phyloP scores from a whole-genome alignment of 108 stramenopile genomes.

The Schizochytrium sp. region DNA sequence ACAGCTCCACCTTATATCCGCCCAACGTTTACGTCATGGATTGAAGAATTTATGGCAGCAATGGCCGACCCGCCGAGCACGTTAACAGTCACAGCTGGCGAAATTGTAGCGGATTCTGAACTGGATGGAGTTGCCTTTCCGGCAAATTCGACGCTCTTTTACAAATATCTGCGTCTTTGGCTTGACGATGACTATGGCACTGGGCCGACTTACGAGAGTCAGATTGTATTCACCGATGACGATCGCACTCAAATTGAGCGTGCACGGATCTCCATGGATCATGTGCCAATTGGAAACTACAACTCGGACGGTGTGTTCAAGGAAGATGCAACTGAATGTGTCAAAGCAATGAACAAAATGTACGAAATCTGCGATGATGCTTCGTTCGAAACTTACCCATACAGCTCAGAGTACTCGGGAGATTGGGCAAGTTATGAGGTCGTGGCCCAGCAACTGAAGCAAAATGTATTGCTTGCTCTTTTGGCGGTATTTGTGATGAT shows the following conservation, averaged over 20 bases:
- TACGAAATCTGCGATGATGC: slow-evolving; percentile 50
- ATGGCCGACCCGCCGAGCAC: neutral
- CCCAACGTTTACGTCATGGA: slow-evolving; percentile 24
- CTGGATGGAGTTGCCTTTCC: slow-evolving; percentile 18
- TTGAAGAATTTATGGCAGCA: slow-evolving; percentile 50
- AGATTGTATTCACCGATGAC: slow-evolving; percentile 19
- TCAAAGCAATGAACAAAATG: slow-evolving; percentile 49
- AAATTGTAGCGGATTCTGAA: slow-evolving; percentile 1
- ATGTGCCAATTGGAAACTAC: slow-evolving; percentile 22
- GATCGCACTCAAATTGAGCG: slow-evolving; percentile 23
- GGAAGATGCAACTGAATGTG: slow-evolving; percentile 36
- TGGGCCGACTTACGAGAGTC: neutral
- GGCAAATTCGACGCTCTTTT: neutral
- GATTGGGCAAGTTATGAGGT: slow-evolving; percentile 43
- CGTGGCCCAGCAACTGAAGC: neutral
- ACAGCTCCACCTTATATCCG: slow-evolving; percentile 37
- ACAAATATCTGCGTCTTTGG: slow-evolving; percentile 56
- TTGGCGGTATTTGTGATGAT: slow-evolving; percentile 44
- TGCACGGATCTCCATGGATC: slow-evolving; percentile 10
- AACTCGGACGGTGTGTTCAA: slow-evolving; percentile 37
- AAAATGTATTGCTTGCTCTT: slow-evolving; percentile 56
- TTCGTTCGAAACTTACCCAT: neutral
- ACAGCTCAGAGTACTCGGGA: neutral
- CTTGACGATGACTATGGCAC: slow-evolving; percentile 12
- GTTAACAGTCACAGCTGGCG: neutral